Evolutionary conservation across 345 rosid species (phyloP).

Genomic region (Theobroma cacao): DNA sequence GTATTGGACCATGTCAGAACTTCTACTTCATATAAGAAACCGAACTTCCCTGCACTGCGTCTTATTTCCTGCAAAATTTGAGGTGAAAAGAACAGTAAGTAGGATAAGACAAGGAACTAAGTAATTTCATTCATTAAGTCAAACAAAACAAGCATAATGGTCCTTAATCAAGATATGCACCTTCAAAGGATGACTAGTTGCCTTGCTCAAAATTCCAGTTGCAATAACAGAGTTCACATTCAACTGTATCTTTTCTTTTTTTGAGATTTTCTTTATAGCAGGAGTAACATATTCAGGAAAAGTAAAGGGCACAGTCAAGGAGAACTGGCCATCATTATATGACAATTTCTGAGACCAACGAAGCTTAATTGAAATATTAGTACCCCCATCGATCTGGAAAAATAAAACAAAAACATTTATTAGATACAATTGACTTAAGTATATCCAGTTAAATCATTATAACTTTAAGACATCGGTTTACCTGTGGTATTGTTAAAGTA

Average conservation of each 20-base stretch:
- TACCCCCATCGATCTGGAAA: slow-evolving; percentile 84
- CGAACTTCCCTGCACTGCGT: slow-evolving; percentile 55
- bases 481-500: slow-evolving; percentile 76
- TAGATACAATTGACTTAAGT: background rate
- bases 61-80: slow-evolving; percentile 50
- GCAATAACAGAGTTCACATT: slow-evolving; percentile 65
- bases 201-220: slow-evolving; percentile 58
- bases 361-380: slow-evolving; percentile 61
- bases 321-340: slow-evolving; percentile 54
- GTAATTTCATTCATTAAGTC: background rate
- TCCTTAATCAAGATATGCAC: slow-evolving; percentile 29
- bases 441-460: background rate
- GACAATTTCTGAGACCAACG: slow-evolving; percentile 76
- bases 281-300: slow-evolving; percentile 89
- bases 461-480: slow-evolving; percentile 11
- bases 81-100: background rate
- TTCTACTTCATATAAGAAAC: slow-evolving; percentile 71
- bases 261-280: slow-evolving; percentile 67
- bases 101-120: background rate
- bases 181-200: slow-evolving; percentile 84
- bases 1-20: slow-evolving; percentile 75
- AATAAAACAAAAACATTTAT: background rate
- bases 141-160: background rate
- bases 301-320: slow-evolving; percentile 62
- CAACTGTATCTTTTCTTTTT: slow-evolving; percentile 70